A percentile compares a stretch with the other conserved stretches of the same genome.
These are phyloP conservation scores for Cenococcum geophilum DNA, from an alignment of 495 filamentous ascomycete genomes.

Conservation along the genomic window DNA sequence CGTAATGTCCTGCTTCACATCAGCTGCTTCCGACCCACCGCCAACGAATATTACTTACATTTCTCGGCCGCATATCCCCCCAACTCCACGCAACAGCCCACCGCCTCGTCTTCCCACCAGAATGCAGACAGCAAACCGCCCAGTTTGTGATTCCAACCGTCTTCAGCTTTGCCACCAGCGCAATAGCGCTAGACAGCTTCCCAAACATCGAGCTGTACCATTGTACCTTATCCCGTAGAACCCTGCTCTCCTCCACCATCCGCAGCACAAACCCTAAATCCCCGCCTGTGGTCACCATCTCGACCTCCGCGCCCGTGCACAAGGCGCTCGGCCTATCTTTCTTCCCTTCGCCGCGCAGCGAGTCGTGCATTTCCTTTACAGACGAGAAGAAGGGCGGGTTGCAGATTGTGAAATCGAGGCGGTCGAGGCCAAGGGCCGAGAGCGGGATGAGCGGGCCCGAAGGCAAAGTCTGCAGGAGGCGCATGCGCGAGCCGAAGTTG, in stretches of 20 bases:
- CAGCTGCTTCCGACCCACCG: not conserved
- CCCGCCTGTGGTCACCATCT: constrained; percentile 77
- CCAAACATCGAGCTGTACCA: constrained; percentile 96
- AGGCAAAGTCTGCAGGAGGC: constrained; percentile 49
- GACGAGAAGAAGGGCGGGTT: constrained; percentile 93
- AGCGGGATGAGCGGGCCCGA: constrained; percentile 55
- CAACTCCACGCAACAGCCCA: constrained; percentile 93
- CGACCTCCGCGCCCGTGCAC: constrained; percentile 74
- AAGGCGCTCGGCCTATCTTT: constrained; percentile 60
- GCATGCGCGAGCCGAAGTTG: constrained; percentile 57
- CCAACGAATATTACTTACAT: constrained; percentile 39
- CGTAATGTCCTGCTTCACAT: constrained; percentile 45
- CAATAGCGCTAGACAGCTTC: constrained; percentile 64
- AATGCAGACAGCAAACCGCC: constrained; percentile 73
- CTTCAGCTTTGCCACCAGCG: constrained; percentile 56
- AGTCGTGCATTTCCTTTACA: constrained; percentile 53
- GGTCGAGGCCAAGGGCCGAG: constrained; percentile 47
- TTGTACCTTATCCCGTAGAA: constrained; percentile 52
- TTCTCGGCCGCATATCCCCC: constrained; percentile 56
- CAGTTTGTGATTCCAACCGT: constrained; percentile 63
- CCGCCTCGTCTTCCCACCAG: constrained; percentile 71
- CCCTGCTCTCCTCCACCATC: constrained; percentile 68
- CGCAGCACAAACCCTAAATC: constrained; percentile 73
- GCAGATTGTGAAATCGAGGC: constrained; percentile 82
- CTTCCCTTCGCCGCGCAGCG: constrained; percentile 57